These are phyloP conservation scores for Populus hybrid DNA, from an alignment of 441 rosid species.

Conservation along the genomic window DNA sequence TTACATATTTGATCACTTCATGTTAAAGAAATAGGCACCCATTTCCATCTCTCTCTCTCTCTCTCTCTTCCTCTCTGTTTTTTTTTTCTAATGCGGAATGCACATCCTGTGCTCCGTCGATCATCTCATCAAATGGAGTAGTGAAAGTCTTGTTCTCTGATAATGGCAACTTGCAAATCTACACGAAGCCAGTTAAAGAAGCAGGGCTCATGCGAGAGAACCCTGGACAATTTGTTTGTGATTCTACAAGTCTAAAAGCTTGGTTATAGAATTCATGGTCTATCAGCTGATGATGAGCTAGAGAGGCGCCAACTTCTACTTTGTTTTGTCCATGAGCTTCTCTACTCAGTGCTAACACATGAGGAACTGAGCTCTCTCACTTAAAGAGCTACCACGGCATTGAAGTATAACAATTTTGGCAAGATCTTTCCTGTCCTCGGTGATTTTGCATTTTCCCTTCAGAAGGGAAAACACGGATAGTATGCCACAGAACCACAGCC, in stretches of 20 bases:
- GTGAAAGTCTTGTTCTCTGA: constrained; percentile 28
- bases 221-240: constrained; percentile 45
- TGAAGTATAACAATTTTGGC: constrained; percentile 30
- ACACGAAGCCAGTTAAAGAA: constrained; percentile 37
- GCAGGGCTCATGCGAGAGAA: constrained; percentile 16
- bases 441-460: constrained; percentile 42
- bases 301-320: constrained; percentile 41
- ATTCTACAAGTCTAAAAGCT: constrained; percentile 33
- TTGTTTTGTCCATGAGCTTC: constrained; percentile 49
- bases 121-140: constrained; percentile 22
- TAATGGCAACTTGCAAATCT: constrained; percentile 30
- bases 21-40: neutral
- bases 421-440: constrained; percentile 42
- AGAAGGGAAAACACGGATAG: constrained; percentile 16
- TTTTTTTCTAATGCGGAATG: constrained; percentile 42
- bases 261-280: constrained; percentile 36
- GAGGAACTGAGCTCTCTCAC: constrained; percentile 42
- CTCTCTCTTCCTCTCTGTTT: neutral
- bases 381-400: constrained; percentile 31
- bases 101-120: constrained; percentile 47
- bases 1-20: neutral
- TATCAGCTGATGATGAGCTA: constrained; percentile 42
- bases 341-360: constrained; percentile 45
- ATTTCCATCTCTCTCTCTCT: too few species aligned
- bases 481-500: neutral